Base-by-base conservation (phyloP, 768 basidiomycete species). In the Tremella mesenterica region DNA sequence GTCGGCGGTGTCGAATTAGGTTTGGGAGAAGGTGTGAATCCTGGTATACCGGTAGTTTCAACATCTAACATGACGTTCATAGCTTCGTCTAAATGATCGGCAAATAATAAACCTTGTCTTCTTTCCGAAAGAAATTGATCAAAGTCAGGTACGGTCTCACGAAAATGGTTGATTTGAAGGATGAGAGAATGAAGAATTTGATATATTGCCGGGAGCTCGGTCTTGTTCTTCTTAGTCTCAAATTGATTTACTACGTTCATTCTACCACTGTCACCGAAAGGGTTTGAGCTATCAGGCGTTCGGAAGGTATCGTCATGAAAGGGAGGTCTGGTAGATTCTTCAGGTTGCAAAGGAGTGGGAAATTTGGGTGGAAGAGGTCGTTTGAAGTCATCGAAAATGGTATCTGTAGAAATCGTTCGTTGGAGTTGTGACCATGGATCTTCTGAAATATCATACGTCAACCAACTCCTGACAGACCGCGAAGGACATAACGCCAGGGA, bases 71-170 rank as follows among this genome's bases (percentile, higher is more conserved):
- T 79, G 43, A 89, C 76, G 41, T 79, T 85, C 53, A 96, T 76
- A 3, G 92, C 92, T 63, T 96, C 93, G 30, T 83, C 86, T 30
- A 95, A 75, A 68, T 91, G 91, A 74, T 95, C 91, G 3, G 85
- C 85, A 72, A 93, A 95, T 16, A 93, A 74, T 8, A 97, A 77
- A 1, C 91, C 92, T 66, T 85, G 85, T 16, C 93, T 80, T 30
- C 93, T 81, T 73, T 97, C 88, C 1, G 82, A 71, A 2, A 97
- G 80, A 64, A 81, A 87, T 65, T 80, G 80, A 75, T 96, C 90
- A 66, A 96, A 95, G 43, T 84, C 76, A 20, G 84, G 79, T 26
- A 93, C 83, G 18, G 79, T 69, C 34, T 79, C 77, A 6, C 89
- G 83, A 74, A 91, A 91, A 41, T 80, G 78, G 62, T 89, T 85